phyloP scores from a whole-genome alignment of 129 eudicot genomes.

The Tagetes erecta region DNA sequence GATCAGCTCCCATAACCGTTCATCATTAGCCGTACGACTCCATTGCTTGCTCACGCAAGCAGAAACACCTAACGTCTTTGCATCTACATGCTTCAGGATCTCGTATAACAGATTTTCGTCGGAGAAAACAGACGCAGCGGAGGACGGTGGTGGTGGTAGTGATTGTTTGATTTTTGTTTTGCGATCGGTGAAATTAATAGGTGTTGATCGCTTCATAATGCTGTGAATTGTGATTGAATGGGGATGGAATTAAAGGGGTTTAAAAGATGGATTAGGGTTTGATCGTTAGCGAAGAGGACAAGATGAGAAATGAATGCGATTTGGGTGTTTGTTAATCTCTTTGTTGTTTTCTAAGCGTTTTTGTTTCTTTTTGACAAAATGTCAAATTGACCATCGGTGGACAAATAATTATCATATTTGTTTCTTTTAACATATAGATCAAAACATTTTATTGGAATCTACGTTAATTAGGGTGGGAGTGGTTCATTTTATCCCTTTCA shows the following conservation, averaged over 20 bases:
- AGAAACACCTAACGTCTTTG: slow-evolving; percentile 57
- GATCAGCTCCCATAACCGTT: slow-evolving; percentile 90
- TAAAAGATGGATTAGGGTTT: slow-evolving; percentile 35
- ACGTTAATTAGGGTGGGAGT: no score
- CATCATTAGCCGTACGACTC: slow-evolving; percentile 64
- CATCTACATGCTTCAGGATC: slow-evolving; percentile 70
- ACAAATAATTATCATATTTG: neutral
- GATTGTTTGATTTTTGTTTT: slow-evolving; percentile 27
- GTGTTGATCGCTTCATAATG: slow-evolving; percentile 22
- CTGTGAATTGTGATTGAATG: neutral
- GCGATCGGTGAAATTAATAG: neutral
- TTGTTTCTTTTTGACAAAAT: slow-evolving; percentile 28
- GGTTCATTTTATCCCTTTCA: no score
- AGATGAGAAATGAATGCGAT: slow-evolving; percentile 54
- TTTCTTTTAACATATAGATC: neutral
- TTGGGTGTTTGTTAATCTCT: slow-evolving; percentile 40
- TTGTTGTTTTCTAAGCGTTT: slow-evolving; percentile 29
- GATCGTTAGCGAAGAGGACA: slow-evolving; percentile 54
- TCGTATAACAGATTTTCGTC: slow-evolving; percentile 82
- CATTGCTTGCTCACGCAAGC: slow-evolving; percentile 74
- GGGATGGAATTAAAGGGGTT: slow-evolving; percentile 16
- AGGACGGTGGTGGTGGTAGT: neutral
- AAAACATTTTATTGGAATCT: neutral
- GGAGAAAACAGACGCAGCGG: slow-evolving; percentile 38
- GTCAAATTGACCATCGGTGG: slow-evolving; percentile 27